These are phyloP conservation scores for Coemansia reversa DNA, from an alignment of 192 early-diverging fungal species.

Conservation along the genomic window DNA sequence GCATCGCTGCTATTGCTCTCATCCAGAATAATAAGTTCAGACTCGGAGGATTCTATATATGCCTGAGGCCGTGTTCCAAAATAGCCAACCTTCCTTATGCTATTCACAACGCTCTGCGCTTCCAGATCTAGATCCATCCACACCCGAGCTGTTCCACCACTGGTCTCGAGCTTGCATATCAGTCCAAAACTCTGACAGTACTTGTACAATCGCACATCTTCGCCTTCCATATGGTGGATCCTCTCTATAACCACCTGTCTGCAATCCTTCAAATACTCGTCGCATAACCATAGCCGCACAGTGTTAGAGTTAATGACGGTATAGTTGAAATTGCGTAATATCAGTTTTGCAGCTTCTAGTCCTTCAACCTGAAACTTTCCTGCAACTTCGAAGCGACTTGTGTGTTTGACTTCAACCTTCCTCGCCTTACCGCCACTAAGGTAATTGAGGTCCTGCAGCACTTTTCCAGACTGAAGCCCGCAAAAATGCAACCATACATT, in stretches of 20 bases:
- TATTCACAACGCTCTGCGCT: neutral
- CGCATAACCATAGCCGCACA: slow-evolving; percentile 16
- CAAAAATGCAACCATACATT: slow-evolving; percentile 33
- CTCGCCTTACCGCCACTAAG: slow-evolving; percentile 2
- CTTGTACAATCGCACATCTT: slow-evolving; percentile 12
- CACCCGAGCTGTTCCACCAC: slow-evolving; percentile 3
- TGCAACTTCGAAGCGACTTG: neutral
- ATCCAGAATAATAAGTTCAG: slow-evolving; percentile 15
- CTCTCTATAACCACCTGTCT: slow-evolving; percentile 9
- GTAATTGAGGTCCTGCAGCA: slow-evolving; percentile 6
- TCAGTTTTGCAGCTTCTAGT: slow-evolving; percentile 4
- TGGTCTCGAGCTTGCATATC: slow-evolving; percentile 14
- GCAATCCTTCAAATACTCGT: slow-evolving; percentile 12
- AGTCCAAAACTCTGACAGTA: slow-evolving; percentile 22
- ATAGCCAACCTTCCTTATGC: slow-evolving; percentile 7
- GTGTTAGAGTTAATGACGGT: slow-evolving; percentile 2
- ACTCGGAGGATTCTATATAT: neutral
- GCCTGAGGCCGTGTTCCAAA: neutral
- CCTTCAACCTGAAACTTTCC: slow-evolving; percentile 12
- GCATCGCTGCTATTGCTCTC: neutral
- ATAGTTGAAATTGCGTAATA: slow-evolving; percentile 21
- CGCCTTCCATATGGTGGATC: neutral
- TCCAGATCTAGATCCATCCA: slow-evolving; percentile 18
- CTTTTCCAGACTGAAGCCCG: slow-evolving; percentile 13
- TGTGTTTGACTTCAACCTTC: slow-evolving; percentile 6